Conservation (phyloP, 2,329 filamentous ascomycete species). For the Sclerotinia glacialis region DNA sequence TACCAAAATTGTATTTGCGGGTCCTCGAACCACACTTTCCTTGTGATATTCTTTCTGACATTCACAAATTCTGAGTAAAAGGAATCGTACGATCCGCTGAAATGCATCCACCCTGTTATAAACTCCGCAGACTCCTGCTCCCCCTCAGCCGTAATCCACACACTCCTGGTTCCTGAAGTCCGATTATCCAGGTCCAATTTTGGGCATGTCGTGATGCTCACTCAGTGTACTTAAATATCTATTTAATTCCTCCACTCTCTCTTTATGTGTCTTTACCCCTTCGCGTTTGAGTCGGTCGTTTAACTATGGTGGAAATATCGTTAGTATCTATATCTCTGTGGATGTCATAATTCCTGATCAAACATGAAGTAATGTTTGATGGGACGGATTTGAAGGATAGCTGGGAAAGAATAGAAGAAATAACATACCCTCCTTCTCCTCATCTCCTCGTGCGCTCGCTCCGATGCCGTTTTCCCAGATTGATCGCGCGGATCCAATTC, state of each 20-base stretch:
- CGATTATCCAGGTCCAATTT: constrained; percentile 56
- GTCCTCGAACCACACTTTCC: not conserved
- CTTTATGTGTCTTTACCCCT: constrained; percentile 93
- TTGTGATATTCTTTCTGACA: not conserved
- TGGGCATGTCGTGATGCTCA: constrained; percentile 94
- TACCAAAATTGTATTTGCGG: not conserved
- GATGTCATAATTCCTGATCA: not conserved
- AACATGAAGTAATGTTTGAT: not conserved
- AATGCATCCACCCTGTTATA: not conserved
- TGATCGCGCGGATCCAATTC: constrained; percentile 38
- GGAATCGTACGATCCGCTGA: not conserved
- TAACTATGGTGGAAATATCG: constrained; percentile 52
- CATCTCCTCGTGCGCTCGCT: constrained; percentile 76
- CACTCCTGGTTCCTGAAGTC: not conserved
- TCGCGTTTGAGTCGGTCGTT: constrained; percentile 75
- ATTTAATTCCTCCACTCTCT: constrained; percentile 93
- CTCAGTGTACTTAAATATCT: constrained; percentile 87
- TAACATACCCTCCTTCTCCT: constrained; percentile 70
- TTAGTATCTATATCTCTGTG: not conserved
- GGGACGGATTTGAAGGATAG: too few species aligned
- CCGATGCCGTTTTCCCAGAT: constrained; percentile 74
- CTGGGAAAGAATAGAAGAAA: not conserved
- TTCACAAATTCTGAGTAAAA: not conserved
- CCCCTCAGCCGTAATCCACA: not conserved
- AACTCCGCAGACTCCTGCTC: not conserved